These are phyloP conservation scores for Rhododendron mucronatum DNA, from an alignment of 148 eudicot species.

Conservation along the genomic window DNA sequence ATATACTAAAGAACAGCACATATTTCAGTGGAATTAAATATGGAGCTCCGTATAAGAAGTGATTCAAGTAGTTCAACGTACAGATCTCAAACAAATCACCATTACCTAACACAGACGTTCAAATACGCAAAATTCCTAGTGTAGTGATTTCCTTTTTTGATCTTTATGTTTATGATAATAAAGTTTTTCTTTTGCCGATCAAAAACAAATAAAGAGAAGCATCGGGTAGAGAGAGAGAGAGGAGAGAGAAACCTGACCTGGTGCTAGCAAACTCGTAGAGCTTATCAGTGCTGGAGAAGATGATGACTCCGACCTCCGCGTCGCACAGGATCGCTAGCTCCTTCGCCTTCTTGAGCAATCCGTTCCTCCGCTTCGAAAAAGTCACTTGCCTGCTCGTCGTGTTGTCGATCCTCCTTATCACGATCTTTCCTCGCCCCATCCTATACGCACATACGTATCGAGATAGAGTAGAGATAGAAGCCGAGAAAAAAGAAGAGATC, in stretches of 20 bases:
- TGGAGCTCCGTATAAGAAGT: background rate
- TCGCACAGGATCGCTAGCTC: conserved; percentile 60
- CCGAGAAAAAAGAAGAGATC: background rate
- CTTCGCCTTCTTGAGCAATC: conserved; percentile 57
- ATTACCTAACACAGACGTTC: background rate
- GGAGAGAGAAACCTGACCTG: conserved; percentile 25
- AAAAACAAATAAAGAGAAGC: background rate
- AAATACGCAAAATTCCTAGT: background rate
- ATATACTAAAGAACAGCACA: background rate
- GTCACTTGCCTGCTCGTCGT: conserved; percentile 62
- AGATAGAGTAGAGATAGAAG: background rate
- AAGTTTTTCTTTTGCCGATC: background rate
- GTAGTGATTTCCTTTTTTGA: no score
- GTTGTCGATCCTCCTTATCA: conserved; percentile 59
- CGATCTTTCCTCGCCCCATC: conserved; percentile 67
- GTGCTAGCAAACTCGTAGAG: conserved; percentile 51
- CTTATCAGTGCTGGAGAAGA: conserved; percentile 56
- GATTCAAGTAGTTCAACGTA: background rate
- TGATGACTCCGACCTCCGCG: conserved; percentile 59
- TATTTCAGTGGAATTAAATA: background rate
- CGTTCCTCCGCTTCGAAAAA: conserved; percentile 54
- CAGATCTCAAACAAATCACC: conserved; percentile 2
- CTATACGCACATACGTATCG: background rate
- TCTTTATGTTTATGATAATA: background rate
- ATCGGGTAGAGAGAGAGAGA: background rate